Base-by-base conservation (phyloP, 2,329 filamentous ascomycete species). In the Clarireedia hainanense region DNA sequence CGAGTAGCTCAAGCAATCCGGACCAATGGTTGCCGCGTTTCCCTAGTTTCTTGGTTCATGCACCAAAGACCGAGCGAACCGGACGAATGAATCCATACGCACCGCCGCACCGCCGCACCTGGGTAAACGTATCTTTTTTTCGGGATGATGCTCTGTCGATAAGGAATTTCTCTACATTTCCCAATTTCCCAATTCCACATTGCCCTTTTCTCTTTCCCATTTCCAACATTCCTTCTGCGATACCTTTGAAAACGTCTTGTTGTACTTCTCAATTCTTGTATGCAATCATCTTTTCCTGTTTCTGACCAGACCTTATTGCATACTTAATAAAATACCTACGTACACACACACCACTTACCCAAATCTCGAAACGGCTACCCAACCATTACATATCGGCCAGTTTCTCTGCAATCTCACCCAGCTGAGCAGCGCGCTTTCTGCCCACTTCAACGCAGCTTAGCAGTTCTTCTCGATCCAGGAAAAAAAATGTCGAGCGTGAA, bases 401-500 rank as follows among this genome's bases (percentile, higher is more conserved):
- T 53, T 40, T 36, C 15, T 15, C 23, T 20, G 10, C 20, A 20
- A 40, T 4, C 5, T 39, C 51, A 39, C 23, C 6, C 50, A 34
- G 43, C 24, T 45, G 24, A 36, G 9, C 14, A 45, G 30, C 27
- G 6, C 15, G 24, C 20, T 9, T 27, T 10, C 14, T 30, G 6
- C 24, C 34, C 17, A 17, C 5, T 6, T 34, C 37, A 46, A 46
- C 1, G 7, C 36, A 34, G 12, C 30, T 46, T 14, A 17, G 39
- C 50, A 36, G 48, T 37, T 34, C 52, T 43, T 23, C 43, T 39
- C 54, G 51, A 61, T 9, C 58, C 56, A 60, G 56, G 56, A 24
- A 36, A 49, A 49, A 54, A 51, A 9, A 68, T 69, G 66, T 68
- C 67, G 17, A 61, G 65, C 57, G 64, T 68, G 34, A 64, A 63